phyloP scores from a whole-genome alignment of 192 early-diverging fungal genomes.

The Funneliformis geosporum region DNA sequence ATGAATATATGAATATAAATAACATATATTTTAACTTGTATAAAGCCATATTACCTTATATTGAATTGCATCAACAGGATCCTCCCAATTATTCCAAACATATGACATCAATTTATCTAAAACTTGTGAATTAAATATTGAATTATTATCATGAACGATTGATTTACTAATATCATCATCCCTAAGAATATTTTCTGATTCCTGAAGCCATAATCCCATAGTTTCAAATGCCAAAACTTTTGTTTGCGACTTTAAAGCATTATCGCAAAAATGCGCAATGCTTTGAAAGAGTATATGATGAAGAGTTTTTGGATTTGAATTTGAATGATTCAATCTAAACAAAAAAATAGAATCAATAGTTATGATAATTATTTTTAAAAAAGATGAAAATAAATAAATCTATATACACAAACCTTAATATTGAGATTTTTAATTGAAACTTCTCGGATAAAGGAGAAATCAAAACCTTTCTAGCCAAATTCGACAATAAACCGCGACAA shows the following conservation, averaged over 20 bases:
- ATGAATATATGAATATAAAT: neutral
- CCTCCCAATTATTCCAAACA: conserved; percentile 84
- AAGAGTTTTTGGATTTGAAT: conserved; percentile 33
- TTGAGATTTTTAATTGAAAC: neutral
- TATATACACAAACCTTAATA: neutral
- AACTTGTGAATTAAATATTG: conserved; percentile 27
- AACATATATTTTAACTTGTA: neutral
- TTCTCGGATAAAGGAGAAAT: conserved; percentile 15
- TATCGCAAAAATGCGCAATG: conserved; percentile 62
- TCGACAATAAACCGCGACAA: conserved; percentile 43
- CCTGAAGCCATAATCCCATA: conserved; percentile 70
- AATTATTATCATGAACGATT: neutral
- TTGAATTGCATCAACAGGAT: conserved; percentile 81
- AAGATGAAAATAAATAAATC: neutral
- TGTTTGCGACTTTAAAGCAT: conserved; percentile 61
- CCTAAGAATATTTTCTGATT: conserved; percentile 51
- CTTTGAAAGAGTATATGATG: conserved; percentile 66
- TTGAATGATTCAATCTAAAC: neutral
- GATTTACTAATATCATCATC: neutral
- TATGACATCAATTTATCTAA: conserved; percentile 68
- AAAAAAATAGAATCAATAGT: neutral
- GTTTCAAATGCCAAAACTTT: conserved; percentile 76
- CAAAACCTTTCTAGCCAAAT: conserved; percentile 28
- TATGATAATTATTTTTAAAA: neutral
- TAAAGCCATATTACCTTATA: conserved; percentile 51